Conservation (phyloP, 108 stramenopile species). For the Schizochytrium sp. region DNA sequence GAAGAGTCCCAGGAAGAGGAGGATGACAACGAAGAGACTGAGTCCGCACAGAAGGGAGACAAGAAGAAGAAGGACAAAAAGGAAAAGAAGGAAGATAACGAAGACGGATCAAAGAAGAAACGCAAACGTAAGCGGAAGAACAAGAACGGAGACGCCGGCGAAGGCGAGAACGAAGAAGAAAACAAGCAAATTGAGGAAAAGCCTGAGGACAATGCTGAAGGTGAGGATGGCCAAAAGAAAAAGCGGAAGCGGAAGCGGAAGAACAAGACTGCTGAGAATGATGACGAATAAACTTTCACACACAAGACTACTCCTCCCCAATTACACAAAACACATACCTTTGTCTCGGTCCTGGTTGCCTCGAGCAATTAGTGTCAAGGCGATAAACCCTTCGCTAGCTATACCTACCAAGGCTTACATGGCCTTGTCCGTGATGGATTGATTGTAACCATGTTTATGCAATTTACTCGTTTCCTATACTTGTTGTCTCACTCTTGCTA, state of each 20-base stretch:
- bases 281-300: not conserved
- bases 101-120: constrained; percentile 12
- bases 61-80: not conserved
- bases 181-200: not conserved
- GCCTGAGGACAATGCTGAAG: not conserved
- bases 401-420: too few species aligned
- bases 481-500: too few species aligned
- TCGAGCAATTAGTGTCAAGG: too few species aligned
- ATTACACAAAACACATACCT: too few species aligned
- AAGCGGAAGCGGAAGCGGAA: constrained; percentile 49
- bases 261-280: not conserved
- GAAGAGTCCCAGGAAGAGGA: not conserved
- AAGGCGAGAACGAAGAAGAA: not conserved
- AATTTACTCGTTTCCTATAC: too few species aligned
- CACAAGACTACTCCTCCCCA: not conserved
- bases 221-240: not conserved
- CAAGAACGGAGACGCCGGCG: not conserved
- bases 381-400: too few species aligned
- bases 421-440: too few species aligned
- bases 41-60: not conserved
- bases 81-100: not conserved
- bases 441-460: too few species aligned
- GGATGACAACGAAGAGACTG: constrained; percentile 20
- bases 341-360: too few species aligned
- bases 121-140: not conserved